Evolutionary conservation across 768 basidiomycete species (phyloP).

Genomic region (Russula emetica): DNA sequence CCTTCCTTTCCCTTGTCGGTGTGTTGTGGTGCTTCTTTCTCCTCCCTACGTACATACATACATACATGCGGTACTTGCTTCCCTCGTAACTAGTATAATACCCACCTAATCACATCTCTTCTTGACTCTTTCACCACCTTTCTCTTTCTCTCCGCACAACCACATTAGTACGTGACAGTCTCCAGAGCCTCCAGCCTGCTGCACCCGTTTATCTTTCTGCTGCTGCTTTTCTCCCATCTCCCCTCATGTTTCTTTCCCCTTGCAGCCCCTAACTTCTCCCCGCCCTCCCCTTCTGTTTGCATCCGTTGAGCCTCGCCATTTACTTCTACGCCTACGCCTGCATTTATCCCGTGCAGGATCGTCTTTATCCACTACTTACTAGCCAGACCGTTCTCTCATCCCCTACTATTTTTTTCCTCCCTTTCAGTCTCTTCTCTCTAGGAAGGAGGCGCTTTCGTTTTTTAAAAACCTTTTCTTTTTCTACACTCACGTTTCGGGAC

Average conservation of each 20-base stretch:
- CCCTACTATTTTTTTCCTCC: too few relatives aligned
- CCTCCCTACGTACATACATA: not conserved
- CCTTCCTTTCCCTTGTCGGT: not conserved
- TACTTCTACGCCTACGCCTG: not conserved
- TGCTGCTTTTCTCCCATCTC: too few relatives aligned
- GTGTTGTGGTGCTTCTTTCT: constrained; percentile 7
- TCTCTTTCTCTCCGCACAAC: not conserved
- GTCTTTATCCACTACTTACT: constrained; percentile 1
- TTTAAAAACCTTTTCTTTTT: not conserved
- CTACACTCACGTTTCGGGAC: not conserved
- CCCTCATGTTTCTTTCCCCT: not conserved
- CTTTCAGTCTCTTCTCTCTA: too few relatives aligned
- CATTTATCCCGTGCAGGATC: not conserved
- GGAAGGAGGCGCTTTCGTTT: not conserved
- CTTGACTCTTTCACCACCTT: not conserved
- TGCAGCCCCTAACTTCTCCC: not conserved
- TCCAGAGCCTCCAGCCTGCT: not conserved
- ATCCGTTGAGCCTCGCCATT: too few relatives aligned
- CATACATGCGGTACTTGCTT: constrained; percentile 2
- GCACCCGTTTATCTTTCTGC: too few relatives aligned
- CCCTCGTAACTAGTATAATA: constrained; percentile 15
- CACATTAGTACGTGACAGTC: not conserved
- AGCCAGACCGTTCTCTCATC: not conserved
- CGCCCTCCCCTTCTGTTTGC: too few relatives aligned
- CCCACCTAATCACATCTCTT: constrained; percentile 13